Conservation (phyloP, 805 yeast genomes). For the Suhomyces sp. region DNA sequence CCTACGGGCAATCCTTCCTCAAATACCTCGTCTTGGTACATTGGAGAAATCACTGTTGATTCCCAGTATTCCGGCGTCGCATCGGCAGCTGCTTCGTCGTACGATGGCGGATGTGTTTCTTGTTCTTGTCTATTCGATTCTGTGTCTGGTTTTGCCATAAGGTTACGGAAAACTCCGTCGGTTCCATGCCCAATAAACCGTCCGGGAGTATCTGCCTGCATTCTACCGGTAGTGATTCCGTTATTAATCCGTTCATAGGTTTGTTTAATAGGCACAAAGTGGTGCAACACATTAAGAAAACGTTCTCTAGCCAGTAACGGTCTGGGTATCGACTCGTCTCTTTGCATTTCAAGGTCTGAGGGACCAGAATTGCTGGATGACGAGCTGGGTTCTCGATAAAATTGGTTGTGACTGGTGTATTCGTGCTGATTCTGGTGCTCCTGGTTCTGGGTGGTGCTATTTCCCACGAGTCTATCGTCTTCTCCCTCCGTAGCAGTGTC, state of each 20-base stretch:
- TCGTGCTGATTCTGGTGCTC: not conserved
- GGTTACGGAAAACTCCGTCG: conserved; percentile 92
- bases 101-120: conserved; percentile 74
- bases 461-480: not conserved
- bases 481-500: not conserved
- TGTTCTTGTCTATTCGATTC: conserved; percentile 26
- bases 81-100: conserved; percentile 94
- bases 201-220: conserved; percentile 43
- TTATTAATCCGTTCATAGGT: conserved; percentile 43
- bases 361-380: not conserved
- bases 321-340: conserved; percentile 4
- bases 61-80: conserved; percentile 98
- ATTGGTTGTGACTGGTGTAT: not conserved
- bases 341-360: conserved; percentile 28
- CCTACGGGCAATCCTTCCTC: conserved; percentile 97
- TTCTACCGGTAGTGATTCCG: conserved; percentile 41
- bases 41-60: conserved; percentile 75
- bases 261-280: conserved; percentile 37
- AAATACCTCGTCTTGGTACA: conserved; percentile 81
- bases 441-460: not conserved
- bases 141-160: conserved; percentile 84
- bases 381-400: not conserved
- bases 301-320: conserved; percentile 29
- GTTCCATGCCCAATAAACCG: conserved; percentile 46
- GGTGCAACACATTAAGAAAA: conserved; percentile 28